A percentile compares a stretch with the other conserved stretches of the same genome.
Evolutionary conservation across 768 basidiomycete species (phyloP).

Genomic region (Melanogaster broomeanus): DNA sequence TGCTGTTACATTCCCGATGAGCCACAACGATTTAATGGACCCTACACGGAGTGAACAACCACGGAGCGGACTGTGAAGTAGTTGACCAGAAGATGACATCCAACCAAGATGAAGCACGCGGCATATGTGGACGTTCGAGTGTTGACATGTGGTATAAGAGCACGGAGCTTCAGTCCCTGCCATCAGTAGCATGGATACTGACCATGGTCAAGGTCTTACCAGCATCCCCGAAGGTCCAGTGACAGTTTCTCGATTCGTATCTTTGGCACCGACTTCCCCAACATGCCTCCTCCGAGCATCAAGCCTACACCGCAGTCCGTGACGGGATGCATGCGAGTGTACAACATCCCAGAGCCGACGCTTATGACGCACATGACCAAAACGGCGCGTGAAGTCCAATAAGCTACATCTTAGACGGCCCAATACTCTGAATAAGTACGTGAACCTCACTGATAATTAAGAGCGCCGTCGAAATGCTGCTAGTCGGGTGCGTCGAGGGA

Average conservation of each 20-base stretch:
- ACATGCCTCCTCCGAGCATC: conserved; percentile 56
- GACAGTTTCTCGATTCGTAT: conserved; percentile 71
- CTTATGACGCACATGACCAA: conserved; percentile 63
- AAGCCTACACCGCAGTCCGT: conserved; percentile 69
- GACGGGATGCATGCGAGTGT: conserved; percentile 89
- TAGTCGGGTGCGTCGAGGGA: conserved; percentile 93
- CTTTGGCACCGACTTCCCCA: conserved; percentile 73
- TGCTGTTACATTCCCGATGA: conserved; percentile 28
- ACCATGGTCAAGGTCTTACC: conserved; percentile 37
- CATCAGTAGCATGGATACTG: not conserved
- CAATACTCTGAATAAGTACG: conserved; percentile 41
- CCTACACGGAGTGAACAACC: conserved; percentile 41
- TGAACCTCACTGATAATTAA: conserved; percentile 67
- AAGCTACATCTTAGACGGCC: conserved; percentile 48
- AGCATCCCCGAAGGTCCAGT: conserved; percentile 67
- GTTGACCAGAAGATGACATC: conserved; percentile 57
- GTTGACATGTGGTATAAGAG: conserved; percentile 55
- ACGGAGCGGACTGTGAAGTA: conserved; percentile 62
- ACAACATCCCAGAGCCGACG: conserved; percentile 79
- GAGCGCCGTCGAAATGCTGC: conserved; percentile 85
- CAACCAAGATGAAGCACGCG: conserved; percentile 51
- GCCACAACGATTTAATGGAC: conserved; percentile 25
- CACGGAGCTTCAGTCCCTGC: conserved; percentile 48
- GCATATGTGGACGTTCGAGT: conserved; percentile 50
- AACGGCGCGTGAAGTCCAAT: conserved; percentile 41